Base-by-base conservation (phyloP, 805 yeast species). In the Candida loeiensis region DNA sequence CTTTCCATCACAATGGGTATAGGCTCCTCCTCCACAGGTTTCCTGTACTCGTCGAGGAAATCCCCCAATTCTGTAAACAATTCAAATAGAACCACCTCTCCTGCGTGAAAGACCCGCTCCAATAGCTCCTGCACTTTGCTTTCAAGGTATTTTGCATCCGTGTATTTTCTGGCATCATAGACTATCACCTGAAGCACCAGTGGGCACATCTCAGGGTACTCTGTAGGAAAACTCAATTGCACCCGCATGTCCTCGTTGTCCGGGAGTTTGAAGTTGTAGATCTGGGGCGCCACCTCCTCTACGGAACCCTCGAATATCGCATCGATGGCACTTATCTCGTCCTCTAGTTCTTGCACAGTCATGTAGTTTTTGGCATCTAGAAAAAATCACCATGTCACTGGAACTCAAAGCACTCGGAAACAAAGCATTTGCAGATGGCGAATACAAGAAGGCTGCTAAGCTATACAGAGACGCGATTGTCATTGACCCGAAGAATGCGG, bases 271-370 rank as follows among this genome's bases (percentile, higher is more conserved):
- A 83, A 66, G 33, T 74, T 74, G 43, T 69, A 69, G 3, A 73
- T 55, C 13, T 61, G 62, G 0, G 69, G 63, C 0, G 62, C 70
- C 6, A 72, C 38, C 18, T 49, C 51, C 3, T 62, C 59, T 25
- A 79, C 56, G 29, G 78, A 69, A 12, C 73, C 85, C 1, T 95
- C 96, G 54, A 79, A 91, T 9, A 93, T 91, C 3, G 96, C 93
- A 41, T 86, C 84, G 8, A 91, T 79, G 9, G 96, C 91, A 28
- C 76, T 80, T 14, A 87, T 61, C 54, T 91, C 99, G 40, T 87
- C 93, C 15, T 55, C 55, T 5, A 84, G 62, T 24, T 80, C 84
- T 44, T 75, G 75, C 1, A 65, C 56, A 6, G 58, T 49, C 61
- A 54, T 55, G 11, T 5, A 16, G 12, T 14, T 30, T 17, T 16